Base-by-base conservation (phyloP, 345 rosid species). In the Laguncularia racemosa region DNA sequence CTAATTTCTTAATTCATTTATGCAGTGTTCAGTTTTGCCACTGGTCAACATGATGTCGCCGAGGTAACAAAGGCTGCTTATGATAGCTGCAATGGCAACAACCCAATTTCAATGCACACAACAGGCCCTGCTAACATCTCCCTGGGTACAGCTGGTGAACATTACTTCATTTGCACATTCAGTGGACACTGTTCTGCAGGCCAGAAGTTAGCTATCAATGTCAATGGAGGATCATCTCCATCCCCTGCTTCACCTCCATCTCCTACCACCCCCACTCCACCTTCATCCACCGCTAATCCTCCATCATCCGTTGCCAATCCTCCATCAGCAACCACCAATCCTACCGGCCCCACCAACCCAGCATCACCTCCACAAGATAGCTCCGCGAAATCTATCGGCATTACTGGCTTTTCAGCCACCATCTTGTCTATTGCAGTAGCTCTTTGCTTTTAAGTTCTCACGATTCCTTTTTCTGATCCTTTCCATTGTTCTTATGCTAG, bases 1-100 rank as follows among this genome's bases (percentile, higher is more conserved):
- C 16, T 16, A 16, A 43, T 8, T 58, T 16, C 8, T 38, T 15
- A 1, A 33, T 46, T 51, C 2, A 20, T 18, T 12, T 54, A 16
- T 18, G 63, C 67, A 84, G 86, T 76, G 48, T 84, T 84, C 60
- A 78, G 76, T 26, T 84, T 78, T 58, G 26, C 43, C 3, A 54
- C 52, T 14, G 77, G 74, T 17, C 55, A 69, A 12, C 89, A 84
- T 58, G 69, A 80, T 20, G 84, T 84, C 52, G 82, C 84, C 5
- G 57, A 63, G 48, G 82, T 84, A 51, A 70, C 73, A 13, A 20
- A 72, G 69, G 71, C 40, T 33, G 75, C 70, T 17, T 81, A 50
- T 46, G 76, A 72, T n/a, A 54, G 53, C 48, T 81, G 89, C 66
- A 58, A 53, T 52, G 64, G 64, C 23, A 60, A 53, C 13, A 73